Evolutionary conservation across 192 early-diverging fungal species (phyloP).

Genomic region (Coemansia aciculifera): DNA sequence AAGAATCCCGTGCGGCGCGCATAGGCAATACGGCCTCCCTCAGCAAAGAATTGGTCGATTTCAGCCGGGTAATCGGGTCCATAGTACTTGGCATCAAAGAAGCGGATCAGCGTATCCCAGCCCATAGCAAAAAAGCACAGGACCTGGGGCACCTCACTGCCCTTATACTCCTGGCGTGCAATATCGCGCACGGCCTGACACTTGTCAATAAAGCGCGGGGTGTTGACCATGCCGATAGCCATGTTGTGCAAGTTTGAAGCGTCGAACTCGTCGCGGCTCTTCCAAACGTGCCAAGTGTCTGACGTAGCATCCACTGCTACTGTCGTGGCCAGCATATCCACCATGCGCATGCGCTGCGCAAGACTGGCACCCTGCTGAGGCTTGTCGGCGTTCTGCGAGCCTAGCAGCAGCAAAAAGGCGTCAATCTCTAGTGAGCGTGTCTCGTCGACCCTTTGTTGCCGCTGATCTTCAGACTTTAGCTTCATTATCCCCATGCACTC

Average conservation of each 20-base stretch:
- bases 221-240: slow-evolving; percentile 60
- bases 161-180: slow-evolving; percentile 11
- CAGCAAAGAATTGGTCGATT: slow-evolving; percentile 62
- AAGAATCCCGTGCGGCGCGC: slow-evolving; percentile 37
- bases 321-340: slow-evolving; percentile 59
- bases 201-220: slow-evolving; percentile 74
- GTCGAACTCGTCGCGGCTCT: slow-evolving; percentile 29
- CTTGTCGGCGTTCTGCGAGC: slow-evolving; percentile 73
- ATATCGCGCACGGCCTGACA: slow-evolving; percentile 22
- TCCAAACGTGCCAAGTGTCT: slow-evolving; percentile 52
- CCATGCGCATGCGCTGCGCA: slow-evolving; percentile 70
- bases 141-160: slow-evolving; percentile 6
- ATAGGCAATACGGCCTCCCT: slow-evolving; percentile 45
- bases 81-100: slow-evolving; percentile 80
- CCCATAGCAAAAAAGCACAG: slow-evolving; percentile 71
- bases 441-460: not conserved
- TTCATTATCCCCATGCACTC: slow-evolving; percentile 38
- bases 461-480: slow-evolving; percentile 12
- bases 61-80: slow-evolving; percentile 35
- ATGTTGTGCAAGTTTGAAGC: slow-evolving; percentile 44
- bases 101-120: slow-evolving; percentile 74
- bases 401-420: slow-evolving; percentile 63
- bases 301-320: slow-evolving; percentile 34
- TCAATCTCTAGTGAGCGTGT: slow-evolving; percentile 55
- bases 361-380: slow-evolving; percentile 54